Evolutionary conservation across 306 rosid species (phyloP).

Genomic region (Quercus variabilis): DNA sequence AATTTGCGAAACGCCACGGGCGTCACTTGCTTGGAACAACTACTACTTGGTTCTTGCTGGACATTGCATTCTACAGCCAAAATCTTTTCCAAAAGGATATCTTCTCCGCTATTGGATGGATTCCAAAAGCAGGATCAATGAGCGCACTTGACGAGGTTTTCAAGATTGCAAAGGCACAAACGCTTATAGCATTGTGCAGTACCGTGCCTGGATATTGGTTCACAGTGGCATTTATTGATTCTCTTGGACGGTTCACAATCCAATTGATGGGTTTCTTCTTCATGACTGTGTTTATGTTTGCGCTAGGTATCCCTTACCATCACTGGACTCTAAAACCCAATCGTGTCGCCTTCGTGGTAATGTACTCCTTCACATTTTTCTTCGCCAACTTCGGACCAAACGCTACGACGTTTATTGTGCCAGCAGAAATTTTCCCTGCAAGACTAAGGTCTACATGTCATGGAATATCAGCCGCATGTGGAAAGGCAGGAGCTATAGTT

Average conservation of each 20-base stretch:
- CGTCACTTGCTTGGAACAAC: conserved; percentile 9
- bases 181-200: conserved; percentile 7
- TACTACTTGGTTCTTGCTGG: conserved; percentile 9
- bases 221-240: conserved; percentile 4
- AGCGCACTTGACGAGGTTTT: conserved; percentile 2
- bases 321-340: neutral
- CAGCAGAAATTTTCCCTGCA: conserved; percentile 16
- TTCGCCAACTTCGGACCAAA: conserved; percentile 14
- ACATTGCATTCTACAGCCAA: conserved; percentile 10
- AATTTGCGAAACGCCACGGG: conserved; percentile 4
- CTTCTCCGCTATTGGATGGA: conserved; percentile 4
- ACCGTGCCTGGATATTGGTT: conserved; percentile 18
- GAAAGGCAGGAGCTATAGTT: conserved; percentile 7
- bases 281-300: conserved; percentile 12
- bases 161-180: conserved; percentile 8
- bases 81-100: conserved; percentile 17
- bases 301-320: neutral
- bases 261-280: conserved; percentile 18
- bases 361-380: conserved; percentile 8
- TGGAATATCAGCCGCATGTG: neutral
- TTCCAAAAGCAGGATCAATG: neutral
- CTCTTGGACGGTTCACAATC: conserved; percentile 3
- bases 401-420: conserved; percentile 11
- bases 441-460: conserved; percentile 15
- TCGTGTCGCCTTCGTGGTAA: neutral